Evolutionary conservation across 139 green algal species (phyloP), one percentile per base, ranked within the genome.

Genomic region (Nannochloris sp.): DNA sequence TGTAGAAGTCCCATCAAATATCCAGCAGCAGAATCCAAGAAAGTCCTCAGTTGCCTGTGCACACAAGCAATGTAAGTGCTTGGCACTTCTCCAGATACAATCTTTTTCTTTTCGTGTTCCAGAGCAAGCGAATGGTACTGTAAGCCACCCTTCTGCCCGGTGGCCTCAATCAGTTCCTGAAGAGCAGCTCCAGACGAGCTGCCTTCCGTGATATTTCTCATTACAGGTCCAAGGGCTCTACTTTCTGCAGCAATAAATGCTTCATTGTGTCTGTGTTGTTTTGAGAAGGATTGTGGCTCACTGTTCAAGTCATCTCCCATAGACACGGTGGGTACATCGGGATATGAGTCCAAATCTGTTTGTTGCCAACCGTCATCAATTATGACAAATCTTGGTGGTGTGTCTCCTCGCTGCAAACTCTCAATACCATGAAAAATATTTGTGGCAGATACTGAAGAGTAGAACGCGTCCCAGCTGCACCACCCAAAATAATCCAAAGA

Each of bases 391-490:
- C 77, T 79, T 0, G 87, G 85, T 2, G 51, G 72, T 13, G 84
- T 68, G 50, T 81, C 80, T 4, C 77, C 84, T 8, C 71, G 51
- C 43, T 16, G 40, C 59, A 75, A 43, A 67, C 63, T 72, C 45
- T 61, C 37, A 46, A 76, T 64, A 25, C 49, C 70, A 1, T 68
- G 63, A 9, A 45, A 16, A 43, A 76, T 29, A 31, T 78, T 84
- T 5, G 70, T 65, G 2, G 89, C 87, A 45, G 78, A 91, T 6
- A 98, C 92, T 2, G 72, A 73, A 17, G 68, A 85, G 81, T 97
- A 98, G 70, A 98, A 98, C 8, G 91, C 88, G 70, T 98, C 91
- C 43, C 68, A 75, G 46, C 77, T 82, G 75, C 79, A 93, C 89
- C 89, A 96, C 23, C 91, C 92, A 82, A 98, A 98, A 13, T 81